These are phyloP conservation scores for Euryodendron excelsum DNA, from an alignment of 148 eudicot genomes.

Conservation along the genomic window DNA sequence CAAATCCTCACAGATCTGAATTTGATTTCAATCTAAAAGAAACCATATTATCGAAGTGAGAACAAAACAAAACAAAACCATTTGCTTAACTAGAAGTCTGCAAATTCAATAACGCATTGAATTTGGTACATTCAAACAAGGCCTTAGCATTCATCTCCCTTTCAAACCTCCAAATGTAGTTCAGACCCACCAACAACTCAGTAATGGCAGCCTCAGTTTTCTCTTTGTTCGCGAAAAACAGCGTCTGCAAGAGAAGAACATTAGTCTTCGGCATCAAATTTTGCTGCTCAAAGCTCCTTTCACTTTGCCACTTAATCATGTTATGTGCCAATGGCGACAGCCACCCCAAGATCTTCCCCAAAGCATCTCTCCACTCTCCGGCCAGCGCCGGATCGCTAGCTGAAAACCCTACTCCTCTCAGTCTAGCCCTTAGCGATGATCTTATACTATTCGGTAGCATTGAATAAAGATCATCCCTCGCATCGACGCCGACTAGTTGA, in stretches of 20 bases:
- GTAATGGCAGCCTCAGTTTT: constrained; percentile 90
- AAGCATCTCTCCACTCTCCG: constrained; percentile 88
- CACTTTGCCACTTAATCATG: constrained; percentile 95
- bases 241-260: constrained; percentile 69
- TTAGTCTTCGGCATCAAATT: constrained; percentile 49
- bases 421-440: constrained; percentile 45
- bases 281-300: constrained; percentile 84
- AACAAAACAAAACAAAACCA: not conserved
- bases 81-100: constrained; percentile 16
- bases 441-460: constrained; percentile 81
- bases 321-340: constrained; percentile 81
- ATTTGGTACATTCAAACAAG: constrained; percentile 47
- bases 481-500: constrained; percentile 77
- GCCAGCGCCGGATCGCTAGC: constrained; percentile 75
- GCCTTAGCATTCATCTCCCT: constrained; percentile 92
- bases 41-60: not conserved
- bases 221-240: constrained; percentile 66
- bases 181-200: constrained; percentile 85
- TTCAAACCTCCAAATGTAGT: constrained; percentile 91
- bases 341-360: constrained; percentile 74
- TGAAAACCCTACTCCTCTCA: constrained; percentile 71
- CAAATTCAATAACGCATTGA: constrained; percentile 35
- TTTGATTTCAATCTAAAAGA: constrained; percentile 16
- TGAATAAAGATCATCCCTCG: constrained; percentile 78
- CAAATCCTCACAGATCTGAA: constrained; percentile 27